Evolutionary conservation across 192 early-diverging fungal genomes (phyloP), one percentile per base, ranked within the genome.

Genomic region (Coemansia sp.): DNA sequence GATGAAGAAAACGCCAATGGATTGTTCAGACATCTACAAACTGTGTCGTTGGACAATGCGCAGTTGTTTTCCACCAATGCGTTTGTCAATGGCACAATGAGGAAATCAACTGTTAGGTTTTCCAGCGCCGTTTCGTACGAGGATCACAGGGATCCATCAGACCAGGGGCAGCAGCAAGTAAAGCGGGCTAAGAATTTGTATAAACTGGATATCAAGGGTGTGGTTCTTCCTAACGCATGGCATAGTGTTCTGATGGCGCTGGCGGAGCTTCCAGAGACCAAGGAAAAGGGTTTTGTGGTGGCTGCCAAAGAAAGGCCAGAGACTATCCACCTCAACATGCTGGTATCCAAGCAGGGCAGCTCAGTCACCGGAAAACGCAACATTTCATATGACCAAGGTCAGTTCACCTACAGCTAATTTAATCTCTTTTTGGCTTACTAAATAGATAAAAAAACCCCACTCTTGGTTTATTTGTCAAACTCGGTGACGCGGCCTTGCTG

Each of bases 61-160:
- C 60, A 53, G 0, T 4, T 82, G 28, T 77, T 68, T 54, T 51
- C 75, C 2, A 43, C 68, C 4, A 41, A 36, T 4, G 61, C 80
- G 14, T 82, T 82, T 55, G 34, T 82, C 7, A 76, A 82, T 20
- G 68, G 68, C 3, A 77, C 75, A 3, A 77, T 82, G 80, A 61
- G 80, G 1, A 61, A 66, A 2, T 48, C 65, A 14, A 8, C 39
- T 3, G 7, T 82, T 58, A 57, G 75, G 6, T 68, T 77, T 61
- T 76, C 80, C 5, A 62, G 64, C 14, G 75, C 60, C 0, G 35
- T 76, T 2, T 65, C 74, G 1, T 82, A 82, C 51, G 66, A 59
- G 20, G 59, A 71, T 18, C 35, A 6, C 11, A 28, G 41, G 15
- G 58, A 32, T 15, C 32, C 45, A 34, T 20, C 8, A 8, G 62